These are phyloP conservation scores for Candida fluviatilis DNA, from an alignment of 805 yeast species.

Conservation along the genomic window DNA sequence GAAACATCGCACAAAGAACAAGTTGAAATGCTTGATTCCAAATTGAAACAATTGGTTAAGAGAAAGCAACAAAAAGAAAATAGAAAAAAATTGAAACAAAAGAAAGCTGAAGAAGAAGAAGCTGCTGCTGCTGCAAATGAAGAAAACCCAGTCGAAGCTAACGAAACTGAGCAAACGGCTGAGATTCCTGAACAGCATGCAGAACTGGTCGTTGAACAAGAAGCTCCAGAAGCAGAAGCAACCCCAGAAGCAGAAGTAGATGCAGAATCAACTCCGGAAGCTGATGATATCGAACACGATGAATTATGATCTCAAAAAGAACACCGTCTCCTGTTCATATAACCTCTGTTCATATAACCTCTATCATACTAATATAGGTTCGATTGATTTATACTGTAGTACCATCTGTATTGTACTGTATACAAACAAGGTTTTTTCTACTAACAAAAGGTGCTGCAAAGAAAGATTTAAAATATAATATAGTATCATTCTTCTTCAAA, in stretches of 20 bases:
- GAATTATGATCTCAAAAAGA: constrained; percentile 4
- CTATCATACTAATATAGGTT: too few species aligned
- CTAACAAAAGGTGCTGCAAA: not conserved
- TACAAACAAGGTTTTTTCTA: too few species aligned
- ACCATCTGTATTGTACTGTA: too few species aligned
- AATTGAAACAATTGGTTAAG: constrained; percentile 23
- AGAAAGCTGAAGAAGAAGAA: constrained; percentile 8
- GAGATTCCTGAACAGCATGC: not conserved
- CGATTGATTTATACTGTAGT: too few species aligned
- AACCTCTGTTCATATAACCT: too few species aligned
- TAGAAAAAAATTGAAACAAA: constrained; percentile 26
- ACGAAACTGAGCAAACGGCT: constrained; percentile 2
- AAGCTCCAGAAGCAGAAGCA: constrained; percentile 6
- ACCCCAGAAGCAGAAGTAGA: constrained; percentile 6
- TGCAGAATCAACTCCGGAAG: constrained; percentile 5
- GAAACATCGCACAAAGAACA: constrained; percentile 28
- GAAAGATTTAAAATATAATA: too few species aligned
- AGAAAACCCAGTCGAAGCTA: not conserved
- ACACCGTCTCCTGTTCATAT: too few species aligned
- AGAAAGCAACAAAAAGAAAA: constrained; percentile 30
- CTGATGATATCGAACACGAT: constrained; percentile 20
- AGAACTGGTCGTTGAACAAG: constrained; percentile 5
- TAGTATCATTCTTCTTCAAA: not conserved
- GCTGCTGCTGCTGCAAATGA: not conserved
- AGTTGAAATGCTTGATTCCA: constrained; percentile 20